phyloP scores from a whole-genome alignment of 2,329 filamentous ascomycete genomes.

The Exophiala oligosperma region DNA sequence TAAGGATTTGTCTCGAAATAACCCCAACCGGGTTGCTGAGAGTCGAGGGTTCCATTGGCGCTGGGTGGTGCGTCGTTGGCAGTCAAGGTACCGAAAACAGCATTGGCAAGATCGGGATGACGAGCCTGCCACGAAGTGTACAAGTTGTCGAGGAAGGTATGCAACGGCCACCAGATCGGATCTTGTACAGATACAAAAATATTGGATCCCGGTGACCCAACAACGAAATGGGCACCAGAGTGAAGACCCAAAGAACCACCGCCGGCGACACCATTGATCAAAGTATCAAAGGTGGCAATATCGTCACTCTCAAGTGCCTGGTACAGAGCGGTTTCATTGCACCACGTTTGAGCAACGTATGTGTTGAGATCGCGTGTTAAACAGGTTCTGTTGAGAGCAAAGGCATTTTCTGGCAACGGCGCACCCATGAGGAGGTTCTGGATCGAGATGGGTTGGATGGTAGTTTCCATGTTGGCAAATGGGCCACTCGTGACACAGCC shows the following conservation, averaged over 20 bases:
- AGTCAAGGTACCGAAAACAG: conserved; percentile 27
- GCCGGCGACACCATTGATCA: conserved; percentile 28
- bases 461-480: conserved; percentile 27
- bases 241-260: conserved; percentile 26
- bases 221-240: conserved; percentile 30
- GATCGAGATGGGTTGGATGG: conserved; percentile 26
- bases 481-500: conserved; percentile 31
- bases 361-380: conserved; percentile 31
- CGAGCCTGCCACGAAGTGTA: conserved; percentile 29
- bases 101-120: conserved; percentile 25
- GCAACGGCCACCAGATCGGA: conserved; percentile 30
- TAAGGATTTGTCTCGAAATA: conserved; percentile 20
- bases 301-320: conserved; percentile 19
- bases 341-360: conserved; percentile 26
- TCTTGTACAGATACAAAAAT: conserved; percentile 29
- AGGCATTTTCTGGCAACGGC: conserved; percentile 25
- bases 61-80: conserved; percentile 28
- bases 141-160: conserved; percentile 29
- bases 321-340: conserved; percentile 24
- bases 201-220: conserved; percentile 27
- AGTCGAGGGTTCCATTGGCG: conserved; percentile 29
- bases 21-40: conserved; percentile 23
- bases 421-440: conserved; percentile 22
- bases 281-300: conserved; percentile 16
- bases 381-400: conserved; percentile 26